Evolutionary conservation across 148 eudicot genomes (phyloP).

Genomic region (Chenopodium album): DNA sequence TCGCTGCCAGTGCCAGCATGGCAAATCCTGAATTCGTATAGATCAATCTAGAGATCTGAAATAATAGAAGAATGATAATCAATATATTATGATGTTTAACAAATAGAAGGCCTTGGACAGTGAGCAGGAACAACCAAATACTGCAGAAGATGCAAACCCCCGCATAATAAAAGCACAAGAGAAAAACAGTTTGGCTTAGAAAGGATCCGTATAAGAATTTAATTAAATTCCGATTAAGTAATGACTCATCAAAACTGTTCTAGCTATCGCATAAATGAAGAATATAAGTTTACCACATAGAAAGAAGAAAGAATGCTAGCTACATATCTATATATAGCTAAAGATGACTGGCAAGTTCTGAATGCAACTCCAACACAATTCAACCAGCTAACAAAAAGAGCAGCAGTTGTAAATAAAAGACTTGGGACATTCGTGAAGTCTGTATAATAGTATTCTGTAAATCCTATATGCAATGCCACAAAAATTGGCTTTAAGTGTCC

Average conservation of each 20-base stretch:
- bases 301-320: background rate
- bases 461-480: background rate
- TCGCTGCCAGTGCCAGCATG: constrained; percentile 69
- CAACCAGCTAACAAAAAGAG: background rate
- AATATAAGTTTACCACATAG: background rate
- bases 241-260: background rate
- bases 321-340: background rate
- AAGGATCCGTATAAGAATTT: background rate
- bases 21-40: constrained; percentile 83
- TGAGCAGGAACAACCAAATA: background rate
- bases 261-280: background rate
- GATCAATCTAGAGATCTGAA: constrained; percentile 74
- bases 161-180: background rate
- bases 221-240: background rate
- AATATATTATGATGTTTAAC: background rate
- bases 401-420: background rate
- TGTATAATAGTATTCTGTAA: too few species aligned
- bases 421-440: background rate
- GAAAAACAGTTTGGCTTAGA: background rate
- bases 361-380: background rate
- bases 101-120: background rate
- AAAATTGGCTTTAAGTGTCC: background rate
- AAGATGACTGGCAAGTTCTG: background rate
- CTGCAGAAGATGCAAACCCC: background rate
- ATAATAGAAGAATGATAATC: constrained; percentile 7